Base-by-base conservation (phyloP, 2,329 filamentous ascomycete species). In the Neofusicoccum kwambonambiense region DNA sequence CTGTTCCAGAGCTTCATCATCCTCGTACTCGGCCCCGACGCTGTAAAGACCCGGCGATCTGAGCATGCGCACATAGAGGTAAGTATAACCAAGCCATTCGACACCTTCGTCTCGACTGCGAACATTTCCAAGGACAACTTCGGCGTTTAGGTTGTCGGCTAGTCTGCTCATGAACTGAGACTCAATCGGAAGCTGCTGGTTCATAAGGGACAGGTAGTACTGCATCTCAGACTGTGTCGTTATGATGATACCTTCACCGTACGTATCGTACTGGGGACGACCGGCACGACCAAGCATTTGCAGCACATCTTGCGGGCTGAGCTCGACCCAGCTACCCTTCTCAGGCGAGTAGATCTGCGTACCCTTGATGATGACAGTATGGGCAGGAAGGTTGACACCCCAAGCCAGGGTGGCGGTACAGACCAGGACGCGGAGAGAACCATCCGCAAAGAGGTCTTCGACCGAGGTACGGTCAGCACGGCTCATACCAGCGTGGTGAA, bases 261-360 rank as follows among this genome's bases (percentile, higher is more conserved):
- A 99, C 0, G 93, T 97, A 75, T 99, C 95, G 75, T 92, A 99
- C 74, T 99, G 96, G 34, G 95, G 95, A 70, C 95, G 88, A 75
- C 95, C 95, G 62, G 95, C 96, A 84, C 95, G 93, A 74, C 95
- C 95, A 72, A 99, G 88, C 96, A 99, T 99, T 77, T 99, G 95
- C 58, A 99, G 83, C 41, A 99, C 94, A 79, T 99, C 95, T 76
- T 99, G 95, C 12, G 95, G 95, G 73, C 93, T 97, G 62, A 99
- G 80, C 76, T 99, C 96, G 19, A 99, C 93, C 94, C 95, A 99
- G 77, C 91, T 95, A 81, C 95, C 95, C 81, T 97, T 98, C 76
- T 99, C 95, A 0, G 95, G 95, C 0, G 95, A 98, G 80, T 99
- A 99, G 19, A 99, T 90, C 74, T 97, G 93, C 0, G 95, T 99